Evolutionary conservation across 1,139 yeast species (phyloP).

Genomic region (Magnusiomyces sp.): DNA sequence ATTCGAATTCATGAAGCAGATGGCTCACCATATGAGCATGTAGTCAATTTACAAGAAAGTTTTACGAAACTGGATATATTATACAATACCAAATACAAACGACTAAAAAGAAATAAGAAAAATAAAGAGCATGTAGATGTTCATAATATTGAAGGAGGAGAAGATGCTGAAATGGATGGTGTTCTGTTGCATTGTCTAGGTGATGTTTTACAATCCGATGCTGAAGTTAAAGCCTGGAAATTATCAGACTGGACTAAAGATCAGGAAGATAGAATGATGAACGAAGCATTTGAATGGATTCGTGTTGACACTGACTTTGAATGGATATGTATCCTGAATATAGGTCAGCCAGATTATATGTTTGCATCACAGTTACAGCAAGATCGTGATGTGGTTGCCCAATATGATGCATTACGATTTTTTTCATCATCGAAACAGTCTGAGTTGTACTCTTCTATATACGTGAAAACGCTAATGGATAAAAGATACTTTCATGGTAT

Average conservation of each 20-base stretch:
- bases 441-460: slow-evolving; percentile 61
- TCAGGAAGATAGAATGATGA: slow-evolving; percentile 58
- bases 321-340: slow-evolving; percentile 79
- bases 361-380: slow-evolving; percentile 87
- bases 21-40: slow-evolving; percentile 98
- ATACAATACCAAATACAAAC: slow-evolving; percentile 81
- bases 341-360: slow-evolving; percentile 93
- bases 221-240: slow-evolving; percentile 64
- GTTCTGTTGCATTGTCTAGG: slow-evolving; percentile 60
- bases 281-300: slow-evolving; percentile 96
- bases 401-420: slow-evolving; percentile 69
- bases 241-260: slow-evolving; percentile 65
- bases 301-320: slow-evolving; percentile 95
- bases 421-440: slow-evolving; percentile 60
- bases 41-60: slow-evolving; percentile 80
- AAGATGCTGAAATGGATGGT: slow-evolving; percentile 31
- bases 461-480: slow-evolving; percentile 78
- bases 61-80: slow-evolving; percentile 86
- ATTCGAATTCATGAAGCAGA: slow-evolving; percentile 96
- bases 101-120: slow-evolving; percentile 59
- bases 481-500: slow-evolving; percentile 81
- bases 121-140: slow-evolving; percentile 29
- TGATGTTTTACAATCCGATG: slow-evolving; percentile 54
- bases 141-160: slow-evolving; percentile 16
- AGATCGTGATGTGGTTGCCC: slow-evolving; percentile 96